These are phyloP conservation scores for Ligustrum vulgare DNA, from an alignment of 257 asterid species.

Conservation along the genomic window DNA sequence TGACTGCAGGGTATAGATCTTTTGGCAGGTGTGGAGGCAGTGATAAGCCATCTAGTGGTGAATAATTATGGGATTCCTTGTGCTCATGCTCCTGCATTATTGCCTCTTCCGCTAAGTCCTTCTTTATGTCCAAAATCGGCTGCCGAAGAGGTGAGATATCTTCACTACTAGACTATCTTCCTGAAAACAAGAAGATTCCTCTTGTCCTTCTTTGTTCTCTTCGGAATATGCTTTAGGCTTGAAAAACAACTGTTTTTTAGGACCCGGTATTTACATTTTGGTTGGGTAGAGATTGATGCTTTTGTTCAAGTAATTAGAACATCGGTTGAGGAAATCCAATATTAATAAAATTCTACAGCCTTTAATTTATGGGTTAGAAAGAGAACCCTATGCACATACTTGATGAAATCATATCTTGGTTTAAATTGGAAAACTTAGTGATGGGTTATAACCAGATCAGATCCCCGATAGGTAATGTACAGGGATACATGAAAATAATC, in stretches of 20 bases:
- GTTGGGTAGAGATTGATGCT: background rate
- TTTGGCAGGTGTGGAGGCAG: conserved; percentile 93
- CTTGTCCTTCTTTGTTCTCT: background rate
- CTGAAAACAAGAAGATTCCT: background rate
- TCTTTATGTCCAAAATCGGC: conserved; percentile 55
- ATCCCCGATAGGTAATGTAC: no score
- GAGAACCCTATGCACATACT: no score
- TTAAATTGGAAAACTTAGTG: no score
- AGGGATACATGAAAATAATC: no score
- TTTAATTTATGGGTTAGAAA: background rate
- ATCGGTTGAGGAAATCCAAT: background rate
- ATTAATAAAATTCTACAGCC: background rate
- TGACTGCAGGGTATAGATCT: conserved; percentile 72
- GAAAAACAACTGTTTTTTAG: background rate
- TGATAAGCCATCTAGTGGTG: conserved; percentile 88
- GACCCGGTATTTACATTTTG: background rate
- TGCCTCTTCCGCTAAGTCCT: conserved; percentile 51
- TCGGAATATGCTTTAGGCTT: background rate
- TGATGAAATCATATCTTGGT: no score
- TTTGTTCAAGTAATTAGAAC: background rate
- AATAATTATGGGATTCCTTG: conserved; percentile 75
- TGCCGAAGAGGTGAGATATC: conserved; percentile 75
- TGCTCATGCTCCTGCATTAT: conserved; percentile 90
- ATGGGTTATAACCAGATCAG: no score
- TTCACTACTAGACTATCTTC: background rate